Base-by-base conservation (phyloP, 345 rosid species). In the Brassica rapa region DNA sequence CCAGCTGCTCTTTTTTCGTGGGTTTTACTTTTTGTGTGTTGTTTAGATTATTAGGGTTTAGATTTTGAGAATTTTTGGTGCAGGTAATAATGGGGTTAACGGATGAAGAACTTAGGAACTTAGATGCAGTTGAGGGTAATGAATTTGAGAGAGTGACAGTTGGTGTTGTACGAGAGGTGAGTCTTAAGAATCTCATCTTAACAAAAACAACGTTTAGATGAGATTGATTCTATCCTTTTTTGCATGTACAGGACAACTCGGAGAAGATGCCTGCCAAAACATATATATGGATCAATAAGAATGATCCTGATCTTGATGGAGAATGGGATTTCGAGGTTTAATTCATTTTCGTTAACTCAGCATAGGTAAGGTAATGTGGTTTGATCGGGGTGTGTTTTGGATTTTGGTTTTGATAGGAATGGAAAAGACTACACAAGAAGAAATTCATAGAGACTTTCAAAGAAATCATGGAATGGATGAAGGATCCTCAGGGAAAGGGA, bases 271-370 rank as follows among this genome's bases (percentile, higher is more conserved):
- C 83, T 70, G 89, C 84, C 66, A 21, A 86, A 57, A 79, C 95
- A 25, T 92, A 92, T 53, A 84, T 89, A 53, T 92, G 98, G 97
- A 23, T 51, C 25, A 66, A 91, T 71, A 69, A 79, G 27, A 56
- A 79, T 55, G 97, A 94, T 83, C 90, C 93, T 9, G 77, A 87
- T 77, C 80, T 94, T 82, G 84, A 66, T 67, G 98, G 98, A 37
- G 91, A 90, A 5, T 92, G 98, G 97, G 84, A 90, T 84, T 90
- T 94, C 29, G 89, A 92, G 97, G 97, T 94, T 25, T 25, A 70
- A 24, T 1, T 3, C 10, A 56, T 62, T 59, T 21, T 57, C 25
- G 24, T 63, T 4, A 67, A 29, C 10, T 27, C 4, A 21, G 3
- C 23, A 10, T 5, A 25, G 41, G 11, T 72, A 16, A 39, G 46